Base-by-base conservation (phyloP, 352 stramenopile species). In the Globisporangium cylindrosporum region DNA sequence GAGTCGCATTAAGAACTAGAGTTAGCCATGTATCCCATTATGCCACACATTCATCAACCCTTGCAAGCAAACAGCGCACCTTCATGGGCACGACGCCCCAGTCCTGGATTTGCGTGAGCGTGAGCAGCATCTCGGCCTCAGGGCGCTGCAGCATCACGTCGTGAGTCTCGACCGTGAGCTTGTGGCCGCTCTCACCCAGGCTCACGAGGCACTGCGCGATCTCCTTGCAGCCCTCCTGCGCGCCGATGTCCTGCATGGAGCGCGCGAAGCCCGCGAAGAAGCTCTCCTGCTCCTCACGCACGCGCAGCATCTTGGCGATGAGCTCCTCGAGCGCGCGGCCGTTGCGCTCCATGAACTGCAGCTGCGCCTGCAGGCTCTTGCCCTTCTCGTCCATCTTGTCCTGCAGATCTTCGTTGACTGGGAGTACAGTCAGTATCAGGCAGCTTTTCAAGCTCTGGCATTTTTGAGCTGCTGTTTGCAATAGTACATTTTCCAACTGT, bases 341-440 rank as follows among this genome's bases (percentile, higher is more conserved):
- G 64, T 90, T 95, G 64, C 81, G 81, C 83, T 95, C 88, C 75
- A 93, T 85, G 67, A 94, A 87, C 74, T 93, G 82, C 62, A 95
- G 64, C 60, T 89, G 84, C 66, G 80, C 73, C 66, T 84, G 76
- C 27, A 92, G 60, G 24, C 73, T 71, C 41, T 70, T 70, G 2
- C 79, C 72, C 9, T 73, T 76, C 57, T 86, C 75, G 72, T 86
- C 84, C 79, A 86, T 87, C 1, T 9, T 70, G 24, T 25, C 25
- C 27, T 38, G 54, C 14, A 7, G 53, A 58, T 58, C 53, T 58
- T 34, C 51, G 53, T 36, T 27, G 24, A 58, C 9, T 27, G 5
- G 7, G 12, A 29, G 48, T 55, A 56, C 25, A 27, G 27, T 58
- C 51, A 34, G 53, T 36, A 36, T 36, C 32, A 49, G 15, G 4